Percentiles rank a stretch among this genome's conserved stretches.
phyloP scores from a whole-genome alignment of 306 rosid genomes.

The Chamaecrista fasciculata region DNA sequence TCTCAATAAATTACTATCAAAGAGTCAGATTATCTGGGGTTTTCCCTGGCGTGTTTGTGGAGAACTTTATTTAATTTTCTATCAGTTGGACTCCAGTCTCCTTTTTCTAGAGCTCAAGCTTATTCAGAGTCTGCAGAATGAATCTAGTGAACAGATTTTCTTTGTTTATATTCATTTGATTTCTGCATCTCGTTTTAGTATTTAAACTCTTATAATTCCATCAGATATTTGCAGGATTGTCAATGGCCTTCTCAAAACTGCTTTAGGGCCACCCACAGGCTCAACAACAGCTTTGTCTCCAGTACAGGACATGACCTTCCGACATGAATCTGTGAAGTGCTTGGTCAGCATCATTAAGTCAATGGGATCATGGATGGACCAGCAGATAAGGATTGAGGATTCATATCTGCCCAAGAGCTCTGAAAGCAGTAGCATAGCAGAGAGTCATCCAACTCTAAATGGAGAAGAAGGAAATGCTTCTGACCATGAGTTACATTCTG shows the following conservation, averaged over 20 bases:
- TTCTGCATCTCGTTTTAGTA: constrained; percentile 48
- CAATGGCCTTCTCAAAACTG: constrained; percentile 98
- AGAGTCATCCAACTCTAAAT: constrained; percentile 47
- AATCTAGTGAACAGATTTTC: constrained; percentile 12
- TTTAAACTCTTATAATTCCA: constrained; percentile 75
- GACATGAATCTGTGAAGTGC: constrained; percentile 95
- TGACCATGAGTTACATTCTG: constrained; percentile 78
- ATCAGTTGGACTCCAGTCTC: constrained; percentile 17
- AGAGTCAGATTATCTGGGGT: not conserved
- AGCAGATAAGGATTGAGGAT: constrained; percentile 69
- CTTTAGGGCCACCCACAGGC: constrained; percentile 97
- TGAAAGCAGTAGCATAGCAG: constrained; percentile 56
- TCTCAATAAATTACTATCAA: not conserved
- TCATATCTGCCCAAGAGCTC: constrained; percentile 52
- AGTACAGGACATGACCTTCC: constrained; percentile 88
- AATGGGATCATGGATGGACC: constrained; percentile 99
- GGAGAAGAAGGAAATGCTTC: constrained; percentile 79
- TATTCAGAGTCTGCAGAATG: constrained; percentile 4
- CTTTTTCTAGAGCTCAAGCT: constrained; percentile 1
- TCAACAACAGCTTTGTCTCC: constrained; percentile 84
- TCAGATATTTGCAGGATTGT: constrained; percentile 97
- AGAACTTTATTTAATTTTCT: constrained; percentile 16
- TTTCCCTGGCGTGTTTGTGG: constrained; percentile 15
- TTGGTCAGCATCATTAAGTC: constrained; percentile 83
- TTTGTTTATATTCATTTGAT: constrained; percentile 23